Evolutionary conservation across 306 rosid genomes (phyloP), one percentile per base, ranked within the genome.

Genomic region (Adenanthera pavonina): DNA sequence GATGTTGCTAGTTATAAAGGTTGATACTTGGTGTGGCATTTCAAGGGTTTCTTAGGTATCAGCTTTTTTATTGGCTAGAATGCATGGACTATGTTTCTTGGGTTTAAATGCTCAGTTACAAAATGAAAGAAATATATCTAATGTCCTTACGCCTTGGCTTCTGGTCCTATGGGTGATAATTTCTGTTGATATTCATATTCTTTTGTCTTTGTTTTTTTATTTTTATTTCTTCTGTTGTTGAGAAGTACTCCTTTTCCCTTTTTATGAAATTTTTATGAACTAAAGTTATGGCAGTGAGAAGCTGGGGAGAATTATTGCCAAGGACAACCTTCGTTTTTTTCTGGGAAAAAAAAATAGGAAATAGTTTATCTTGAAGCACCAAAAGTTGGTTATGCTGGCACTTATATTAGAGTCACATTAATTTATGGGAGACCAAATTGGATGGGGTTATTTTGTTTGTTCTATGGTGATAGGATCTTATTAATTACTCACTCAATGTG

Each of bases 391-490:
- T 59, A 10, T 59, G 20, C 33, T 25, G 65, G 10, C 36, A 59
- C 16, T 20, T 59, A 2, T 1, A 25, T 25, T 11, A 8, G 33
- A 15, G 69, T 15, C 40, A 36, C 19, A 38, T 65, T 38, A 36
- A 48, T 64, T 16, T 0, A 64, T 64, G 44, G 69, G 46, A 33
- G 38, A 35, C 13, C 12, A 15, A 65, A 40, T 65, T 38, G 47
- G 71, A 65, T 36, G 3, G n/a, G 71, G 25, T 65, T 65, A 65
- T 35, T 35, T 65, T 15, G 47, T 65, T 65, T 70, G 8, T 76
- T 48, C 7, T n/a, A 9, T 47, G 67, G 60, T 16, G 48, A 59
- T 66, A 19, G 51, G 16, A 38, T 70, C 75, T 34, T 49, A 38
- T 41, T 33, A 68, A 52, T 66, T 65, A 17, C 38, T 65, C 12